These are phyloP conservation scores for Porogramme epimiltina DNA, from an alignment of 1,284 basidiomycete species.

Conservation along the genomic window DNA sequence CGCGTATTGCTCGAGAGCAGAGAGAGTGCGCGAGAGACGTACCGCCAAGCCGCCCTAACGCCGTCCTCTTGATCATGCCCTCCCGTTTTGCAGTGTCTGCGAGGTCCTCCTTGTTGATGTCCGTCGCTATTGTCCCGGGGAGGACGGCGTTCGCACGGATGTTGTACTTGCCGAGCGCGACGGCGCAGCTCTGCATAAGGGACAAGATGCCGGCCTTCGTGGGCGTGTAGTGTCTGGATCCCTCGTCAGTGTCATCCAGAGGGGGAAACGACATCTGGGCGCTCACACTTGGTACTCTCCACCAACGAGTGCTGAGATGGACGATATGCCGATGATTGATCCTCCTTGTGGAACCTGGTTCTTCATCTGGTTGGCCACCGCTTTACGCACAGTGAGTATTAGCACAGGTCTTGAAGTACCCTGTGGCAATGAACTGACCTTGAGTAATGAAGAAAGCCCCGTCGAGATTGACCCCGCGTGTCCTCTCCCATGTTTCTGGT, in stretches of 20 bases:
- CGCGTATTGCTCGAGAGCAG: neutral
- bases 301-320: constrained; percentile 79
- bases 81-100: constrained; percentile 60
- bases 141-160: constrained; percentile 74
- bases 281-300: constrained; percentile 69
- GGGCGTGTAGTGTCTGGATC: constrained; percentile 71
- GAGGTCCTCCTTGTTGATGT: constrained; percentile 81
- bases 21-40: constrained; percentile 21
- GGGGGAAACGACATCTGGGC: neutral
- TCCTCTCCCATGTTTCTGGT: constrained; percentile 66
- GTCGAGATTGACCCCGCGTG: constrained; percentile 76
- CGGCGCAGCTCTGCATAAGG: constrained; percentile 82
- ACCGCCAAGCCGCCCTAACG: constrained; percentile 70
- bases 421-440: constrained; percentile 43
- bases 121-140: constrained; percentile 76
- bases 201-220: constrained; percentile 83
- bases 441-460: constrained; percentile 80
- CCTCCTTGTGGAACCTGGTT: constrained; percentile 71
- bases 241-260: no score
- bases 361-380: constrained; percentile 80
- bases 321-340: constrained; percentile 75
- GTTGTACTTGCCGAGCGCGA: constrained; percentile 74
- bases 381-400: constrained; percentile 33
- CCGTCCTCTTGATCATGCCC: constrained; percentile 69
- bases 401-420: neutral